Evolutionary conservation across 495 filamentous ascomycete genomes (phyloP).

Genomic region (Xylaria telfairii): DNA sequence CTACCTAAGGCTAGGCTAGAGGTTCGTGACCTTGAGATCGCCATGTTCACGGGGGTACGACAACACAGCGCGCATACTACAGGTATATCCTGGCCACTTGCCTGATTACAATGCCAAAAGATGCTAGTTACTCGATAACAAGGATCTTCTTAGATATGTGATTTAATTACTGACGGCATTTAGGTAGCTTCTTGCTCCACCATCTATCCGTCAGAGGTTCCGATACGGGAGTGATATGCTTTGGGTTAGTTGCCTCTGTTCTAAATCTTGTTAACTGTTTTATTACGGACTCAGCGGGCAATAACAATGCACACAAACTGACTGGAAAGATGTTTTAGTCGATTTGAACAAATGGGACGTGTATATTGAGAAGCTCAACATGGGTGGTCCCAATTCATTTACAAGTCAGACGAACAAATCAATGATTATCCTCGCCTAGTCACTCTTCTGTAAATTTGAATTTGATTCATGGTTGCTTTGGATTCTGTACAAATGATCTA

Average conservation of each 20-base stretch:
- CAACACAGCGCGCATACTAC: neutral
- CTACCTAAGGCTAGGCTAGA: neutral
- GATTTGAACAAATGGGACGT: slow-evolving; percentile 1
- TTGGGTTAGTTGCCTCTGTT: neutral
- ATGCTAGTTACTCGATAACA: neutral
- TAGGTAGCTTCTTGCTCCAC: neutral
- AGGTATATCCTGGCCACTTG: neutral
- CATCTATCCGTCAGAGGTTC: neutral
- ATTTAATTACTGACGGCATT: no score
- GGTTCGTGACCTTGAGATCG: neutral
- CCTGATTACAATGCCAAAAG: neutral
- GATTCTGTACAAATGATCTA: slow-evolving; percentile 26
- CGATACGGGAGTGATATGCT: neutral
- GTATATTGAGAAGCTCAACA: slow-evolving; percentile 12
- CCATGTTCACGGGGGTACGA: neutral
- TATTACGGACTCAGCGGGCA: neutral
- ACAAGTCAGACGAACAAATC: neutral
- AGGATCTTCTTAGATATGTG: neutral
- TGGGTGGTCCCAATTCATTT: neutral
- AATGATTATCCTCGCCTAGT: neutral
- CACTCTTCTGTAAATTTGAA: neutral
- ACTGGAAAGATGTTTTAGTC: neutral
- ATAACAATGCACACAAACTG: neutral
- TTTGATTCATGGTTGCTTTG: slow-evolving; percentile 18
- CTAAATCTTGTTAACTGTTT: neutral